Conservation (phyloP, 768 basidiomycete genomes). For the Boletus bicolor region DNA sequence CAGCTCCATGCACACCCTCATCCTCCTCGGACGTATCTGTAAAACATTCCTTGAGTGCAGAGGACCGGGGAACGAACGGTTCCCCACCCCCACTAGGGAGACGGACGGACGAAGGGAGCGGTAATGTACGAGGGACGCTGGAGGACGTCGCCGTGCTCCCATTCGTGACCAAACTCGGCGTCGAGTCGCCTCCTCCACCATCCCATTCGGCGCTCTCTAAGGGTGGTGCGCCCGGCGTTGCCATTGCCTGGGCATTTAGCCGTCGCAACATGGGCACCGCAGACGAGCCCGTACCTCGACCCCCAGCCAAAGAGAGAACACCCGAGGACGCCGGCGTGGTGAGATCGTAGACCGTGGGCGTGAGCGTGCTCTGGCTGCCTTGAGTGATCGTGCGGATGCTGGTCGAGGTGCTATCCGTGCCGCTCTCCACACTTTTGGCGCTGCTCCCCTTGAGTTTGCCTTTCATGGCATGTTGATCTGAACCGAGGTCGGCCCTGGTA, state of each 20-base stretch:
- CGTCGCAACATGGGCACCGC: conserved; percentile 20
- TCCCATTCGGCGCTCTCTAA: conserved; percentile 1
- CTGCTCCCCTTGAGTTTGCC: neutral
- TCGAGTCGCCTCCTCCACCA: conserved; percentile 4
- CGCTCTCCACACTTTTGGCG: conserved; percentile 1
- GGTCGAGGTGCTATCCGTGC: conserved; percentile 21
- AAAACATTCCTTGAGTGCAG: conserved; percentile 20
- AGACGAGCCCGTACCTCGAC: neutral
- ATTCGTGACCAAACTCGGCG: conserved; percentile 23
- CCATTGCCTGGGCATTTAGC: conserved; percentile 14
- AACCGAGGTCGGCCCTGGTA: neutral
- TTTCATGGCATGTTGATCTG: neutral
- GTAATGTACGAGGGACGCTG: conserved; percentile 6
- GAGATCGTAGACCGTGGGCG: conserved; percentile 4
- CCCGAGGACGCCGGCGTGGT: conserved; percentile 10
- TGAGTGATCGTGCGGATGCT: conserved; percentile 20
- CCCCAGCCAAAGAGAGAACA: too few species aligned
- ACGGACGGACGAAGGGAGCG: conserved; percentile 6
- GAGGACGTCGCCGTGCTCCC: conserved; percentile 18
- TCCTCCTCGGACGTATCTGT: conserved; percentile 21
- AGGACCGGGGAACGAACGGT: conserved; percentile 14
- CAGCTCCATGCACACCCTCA: neutral
- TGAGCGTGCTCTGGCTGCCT: conserved; percentile 22
- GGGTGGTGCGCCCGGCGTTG: neutral
- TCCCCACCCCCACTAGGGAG: neutral